Percentiles rank a stretch among this genome's conserved stretches.
These are phyloP conservation scores for Remersonia thermophila DNA, from an alignment of 2,329 filamentous ascomycete genomes.

Conservation along the genomic window DNA sequence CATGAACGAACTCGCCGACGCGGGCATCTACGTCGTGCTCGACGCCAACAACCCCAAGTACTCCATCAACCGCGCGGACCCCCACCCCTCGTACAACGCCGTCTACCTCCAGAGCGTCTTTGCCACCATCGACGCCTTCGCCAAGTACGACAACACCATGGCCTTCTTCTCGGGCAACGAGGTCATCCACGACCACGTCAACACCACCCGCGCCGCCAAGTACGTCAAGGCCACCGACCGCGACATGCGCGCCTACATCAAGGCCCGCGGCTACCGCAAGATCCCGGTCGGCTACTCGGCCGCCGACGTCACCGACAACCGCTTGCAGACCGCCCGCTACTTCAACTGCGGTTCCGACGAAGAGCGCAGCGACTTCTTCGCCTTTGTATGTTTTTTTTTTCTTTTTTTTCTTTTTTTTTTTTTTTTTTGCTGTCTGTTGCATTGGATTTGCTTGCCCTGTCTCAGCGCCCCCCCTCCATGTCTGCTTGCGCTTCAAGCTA, in stretches of 20 bases:
- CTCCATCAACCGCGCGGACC: constrained; percentile 32
- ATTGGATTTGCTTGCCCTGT: no score
- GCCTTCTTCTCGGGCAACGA: constrained; percentile 79
- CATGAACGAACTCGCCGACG: constrained; percentile 69
- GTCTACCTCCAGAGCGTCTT: constrained; percentile 77
- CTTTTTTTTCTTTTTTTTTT: no score
- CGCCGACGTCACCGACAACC: constrained; percentile 76
- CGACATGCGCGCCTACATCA: constrained; percentile 63
- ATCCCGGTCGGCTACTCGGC: constrained; percentile 64
- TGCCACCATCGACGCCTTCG: constrained; percentile 75
- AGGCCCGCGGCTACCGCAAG: constrained; percentile 46
- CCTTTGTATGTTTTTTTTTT: constrained; percentile 46
- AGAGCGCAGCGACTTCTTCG: constrained; percentile 78
- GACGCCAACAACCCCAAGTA: constrained; percentile 34
- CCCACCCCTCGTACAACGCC: constrained; percentile 69
- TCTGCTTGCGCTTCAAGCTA: not conserved
- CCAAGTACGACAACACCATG: constrained; percentile 73
- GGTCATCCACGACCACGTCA: constrained; percentile 56
- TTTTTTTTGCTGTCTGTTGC: no score
- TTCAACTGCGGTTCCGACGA: constrained; percentile 88
- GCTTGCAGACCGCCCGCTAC: constrained; percentile 75
- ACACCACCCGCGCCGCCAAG: constrained; percentile 53
- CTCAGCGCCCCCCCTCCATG: no score
- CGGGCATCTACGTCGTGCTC: constrained; percentile 83
- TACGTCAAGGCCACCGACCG: constrained; percentile 71